Percentiles rank a stretch among this genome's conserved stretches.
Evolutionary conservation across 140 eudicot genomes (phyloP).

Genomic region (Bidens hawaiensis): DNA sequence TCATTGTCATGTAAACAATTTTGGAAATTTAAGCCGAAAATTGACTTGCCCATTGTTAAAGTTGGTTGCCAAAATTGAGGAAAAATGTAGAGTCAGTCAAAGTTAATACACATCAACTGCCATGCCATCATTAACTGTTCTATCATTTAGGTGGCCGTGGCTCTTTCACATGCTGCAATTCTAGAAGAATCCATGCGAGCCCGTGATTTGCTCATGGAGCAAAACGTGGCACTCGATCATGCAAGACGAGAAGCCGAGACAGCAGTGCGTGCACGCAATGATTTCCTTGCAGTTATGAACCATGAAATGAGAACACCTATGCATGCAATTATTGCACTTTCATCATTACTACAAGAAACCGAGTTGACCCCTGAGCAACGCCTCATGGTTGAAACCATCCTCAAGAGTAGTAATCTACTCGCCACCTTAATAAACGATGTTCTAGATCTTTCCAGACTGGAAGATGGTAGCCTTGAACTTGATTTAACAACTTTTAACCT

Average conservation of each 20-base stretch:
- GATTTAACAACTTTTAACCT: constrained; percentile 68
- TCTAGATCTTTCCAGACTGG: constrained; percentile 89
- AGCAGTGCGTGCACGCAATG: constrained; percentile 95
- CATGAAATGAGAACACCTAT: constrained; percentile 99
- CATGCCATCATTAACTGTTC: neutral
- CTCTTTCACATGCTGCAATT: constrained; percentile 98
- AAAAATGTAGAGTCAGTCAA: too few relatives aligned
- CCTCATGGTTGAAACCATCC: constrained; percentile 88
- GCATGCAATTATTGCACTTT: constrained; percentile 94
- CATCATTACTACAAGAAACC: constrained; percentile 77
- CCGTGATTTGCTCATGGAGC: constrained; percentile 89
- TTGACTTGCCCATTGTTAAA: neutral
- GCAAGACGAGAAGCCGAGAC: constrained; percentile 98
- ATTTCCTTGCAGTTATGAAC: constrained; percentile 97
- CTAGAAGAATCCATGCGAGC: constrained; percentile 98
- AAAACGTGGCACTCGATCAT: constrained; percentile 92
- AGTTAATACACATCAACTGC: neutral
- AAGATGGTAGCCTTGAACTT: constrained; percentile 96
- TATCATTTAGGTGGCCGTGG: constrained; percentile 78
- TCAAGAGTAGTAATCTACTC: constrained; percentile 87
- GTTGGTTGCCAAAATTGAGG: neutral
- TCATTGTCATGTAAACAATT: neutral
- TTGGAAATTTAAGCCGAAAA: too few relatives aligned
- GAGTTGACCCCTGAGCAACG: constrained; percentile 94
- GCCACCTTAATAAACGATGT: constrained; percentile 93